Base-by-base conservation (phyloP, 352 stramenopile species). In the Chloridella minuta region DNA sequence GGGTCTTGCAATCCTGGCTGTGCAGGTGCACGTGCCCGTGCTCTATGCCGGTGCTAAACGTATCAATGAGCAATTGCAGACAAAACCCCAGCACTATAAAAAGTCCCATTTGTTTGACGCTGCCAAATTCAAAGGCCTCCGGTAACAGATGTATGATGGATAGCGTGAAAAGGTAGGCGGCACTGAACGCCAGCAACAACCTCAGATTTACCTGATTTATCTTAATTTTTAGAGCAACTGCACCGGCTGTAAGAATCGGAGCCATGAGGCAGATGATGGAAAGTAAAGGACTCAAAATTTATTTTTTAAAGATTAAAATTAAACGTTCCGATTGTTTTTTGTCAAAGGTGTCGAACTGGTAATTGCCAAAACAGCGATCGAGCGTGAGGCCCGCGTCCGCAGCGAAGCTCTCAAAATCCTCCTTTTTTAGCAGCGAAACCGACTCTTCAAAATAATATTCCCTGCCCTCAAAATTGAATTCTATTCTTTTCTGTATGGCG, bases 231-330 rank as follows among this genome's bases (percentile, higher is more conserved):
- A 66, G n/a, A 10, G 40, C 40, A 66, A 66, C n/a, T 10, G 40
- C 40, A 66, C 40, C 40, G 10, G 40, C 40, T n/a, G 40, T 66
- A 18, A 66, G n/a, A 66, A 66, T 66, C 10, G 40, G 40, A n/a
- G 40, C 40, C 10, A 66, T n/a, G 10, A 66, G 40, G n/a, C 40
- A 66, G n/a, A 66, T n/a, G 10, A 66, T 66, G 40, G 40, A 10
- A 18, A 66, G n/a, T 18, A 66, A n/a, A 18, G 40, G 40, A 66
- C n/a, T 66, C 40, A 66, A 66, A 66, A 66, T 18, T 66, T 66
- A 66, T 66, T 66, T 66, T 66, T 66, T 66, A 66, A 66, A 66
- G 10, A 66, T n/a, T 66, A 66, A 66, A 66, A 66, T 66, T 66
- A 66, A 66, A 18, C 40, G 40, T 18, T 66, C 40, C 10, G 40